Evolutionary conservation across 225 moss, liverwort and hornwort genomes (phyloP).

Genomic region (Sphagnum contortum): DNA sequence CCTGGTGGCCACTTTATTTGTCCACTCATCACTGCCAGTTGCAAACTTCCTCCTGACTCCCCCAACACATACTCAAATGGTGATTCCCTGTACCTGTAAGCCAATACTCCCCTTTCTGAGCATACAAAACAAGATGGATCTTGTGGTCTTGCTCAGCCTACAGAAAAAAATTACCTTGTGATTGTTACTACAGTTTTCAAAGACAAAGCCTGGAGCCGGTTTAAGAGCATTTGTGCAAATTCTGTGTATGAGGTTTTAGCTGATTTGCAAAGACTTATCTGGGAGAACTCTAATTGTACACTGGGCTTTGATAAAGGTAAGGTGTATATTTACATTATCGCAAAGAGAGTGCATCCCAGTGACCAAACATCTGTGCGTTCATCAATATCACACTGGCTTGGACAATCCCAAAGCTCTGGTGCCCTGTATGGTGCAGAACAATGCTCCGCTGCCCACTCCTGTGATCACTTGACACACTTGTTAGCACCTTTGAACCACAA

Average conservation of each 20-base stretch:
- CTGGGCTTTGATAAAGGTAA: too few species aligned
- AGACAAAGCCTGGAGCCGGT: too few species aligned
- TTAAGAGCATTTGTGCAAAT: too few species aligned
- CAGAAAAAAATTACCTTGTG: too few species aligned
- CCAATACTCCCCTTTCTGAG: background rate
- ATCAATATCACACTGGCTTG: slow-evolving; percentile 41
- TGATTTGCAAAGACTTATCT: too few species aligned
- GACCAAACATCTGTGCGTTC: slow-evolving; percentile 51
- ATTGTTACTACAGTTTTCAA: too few species aligned
- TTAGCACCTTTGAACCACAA: too few species aligned
- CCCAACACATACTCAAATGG: slow-evolving; percentile 80
- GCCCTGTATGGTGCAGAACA: slow-evolving; percentile 51
- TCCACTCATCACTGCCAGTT: slow-evolving; percentile 73
- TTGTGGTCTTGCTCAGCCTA: too few species aligned
- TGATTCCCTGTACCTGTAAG: slow-evolving; percentile 83
- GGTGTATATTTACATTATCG: slow-evolving; percentile 25
- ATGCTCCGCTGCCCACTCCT: slow-evolving; percentile 53
- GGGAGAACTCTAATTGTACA: too few species aligned
- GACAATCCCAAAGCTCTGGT: slow-evolving; percentile 56
- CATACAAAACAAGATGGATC: too few species aligned
- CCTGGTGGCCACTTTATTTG: slow-evolving; percentile 72
- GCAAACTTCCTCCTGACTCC: slow-evolving; percentile 88
- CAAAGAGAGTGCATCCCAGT: slow-evolving; percentile 47
- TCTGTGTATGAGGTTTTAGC: too few species aligned
- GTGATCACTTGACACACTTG: background rate